Conservation (phyloP, 192 early-diverging fungal genomes). For the Entomortierella parvispora region DNA sequence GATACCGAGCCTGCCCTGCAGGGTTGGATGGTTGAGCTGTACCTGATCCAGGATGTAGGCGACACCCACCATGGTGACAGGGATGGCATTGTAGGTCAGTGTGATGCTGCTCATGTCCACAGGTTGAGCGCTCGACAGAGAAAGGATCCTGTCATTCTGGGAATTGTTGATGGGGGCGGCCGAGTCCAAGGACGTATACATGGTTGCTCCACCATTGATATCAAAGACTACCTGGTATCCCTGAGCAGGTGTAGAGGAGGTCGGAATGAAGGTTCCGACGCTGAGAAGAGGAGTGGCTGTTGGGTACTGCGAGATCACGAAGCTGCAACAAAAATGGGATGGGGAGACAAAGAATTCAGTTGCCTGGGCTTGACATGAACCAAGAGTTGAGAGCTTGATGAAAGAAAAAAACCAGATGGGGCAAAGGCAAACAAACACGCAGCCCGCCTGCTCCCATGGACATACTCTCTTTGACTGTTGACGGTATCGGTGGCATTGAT, state of each 20-base stretch:
- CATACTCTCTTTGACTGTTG: constrained; percentile 26
- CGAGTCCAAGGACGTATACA: constrained; percentile 12
- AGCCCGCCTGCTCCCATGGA: not conserved
- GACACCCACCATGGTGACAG: constrained; percentile 29
- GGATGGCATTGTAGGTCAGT: constrained; percentile 22
- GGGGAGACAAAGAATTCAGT: too few species aligned
- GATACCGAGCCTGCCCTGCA: not conserved
- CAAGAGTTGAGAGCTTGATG: not conserved
- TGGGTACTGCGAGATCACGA: constrained; percentile 19
- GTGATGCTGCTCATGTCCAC: constrained; percentile 38
- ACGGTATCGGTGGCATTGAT: constrained; percentile 16
- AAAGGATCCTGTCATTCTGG: constrained; percentile 11
- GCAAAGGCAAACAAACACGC: too few species aligned
- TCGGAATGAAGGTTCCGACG: constrained; percentile 29
- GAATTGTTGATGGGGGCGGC: not conserved
- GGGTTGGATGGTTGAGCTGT: not conserved
- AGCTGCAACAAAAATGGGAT: too few species aligned
- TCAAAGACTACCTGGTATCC: constrained; percentile 44
- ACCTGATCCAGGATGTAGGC: constrained; percentile 40
- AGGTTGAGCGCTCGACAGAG: constrained; percentile 12
- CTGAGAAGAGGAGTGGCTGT: constrained; percentile 10
- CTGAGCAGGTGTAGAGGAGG: constrained; percentile 29
- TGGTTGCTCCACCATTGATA: constrained; percentile 1
- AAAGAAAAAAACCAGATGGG: not conserved
- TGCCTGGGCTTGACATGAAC: too few species aligned